Conservation (phyloP, 768 basidiomycete genomes). For the Lactifluus hygrophoroides region DNA sequence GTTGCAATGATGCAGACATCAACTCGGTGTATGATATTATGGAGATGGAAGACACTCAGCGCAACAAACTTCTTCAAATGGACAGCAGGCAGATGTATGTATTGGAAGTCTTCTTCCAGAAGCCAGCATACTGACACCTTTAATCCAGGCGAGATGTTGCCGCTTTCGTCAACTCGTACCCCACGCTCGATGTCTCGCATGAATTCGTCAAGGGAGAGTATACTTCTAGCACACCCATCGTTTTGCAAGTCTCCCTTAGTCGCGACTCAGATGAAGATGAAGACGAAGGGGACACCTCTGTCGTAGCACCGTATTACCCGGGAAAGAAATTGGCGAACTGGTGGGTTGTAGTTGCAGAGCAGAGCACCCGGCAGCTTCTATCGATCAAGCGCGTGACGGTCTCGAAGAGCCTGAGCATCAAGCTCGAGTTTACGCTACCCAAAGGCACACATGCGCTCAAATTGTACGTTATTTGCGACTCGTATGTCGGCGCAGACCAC, state of each 20-base stretch:
- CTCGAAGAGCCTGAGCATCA: constrained; percentile 59
- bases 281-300: constrained; percentile 62
- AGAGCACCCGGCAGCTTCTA: constrained; percentile 70
- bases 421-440: constrained; percentile 83
- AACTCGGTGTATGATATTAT: constrained; percentile 96
- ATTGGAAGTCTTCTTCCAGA: neutral
- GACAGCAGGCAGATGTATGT: constrained; percentile 77
- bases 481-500: constrained; percentile 87
- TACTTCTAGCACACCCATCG: constrained; percentile 77
- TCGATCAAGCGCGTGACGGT: constrained; percentile 86
- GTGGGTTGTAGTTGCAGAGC: constrained; percentile 96
- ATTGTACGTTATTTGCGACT: constrained; percentile 88
- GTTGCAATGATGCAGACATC: constrained; percentile 74
- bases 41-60: constrained; percentile 94
- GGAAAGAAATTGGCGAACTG: constrained; percentile 87
- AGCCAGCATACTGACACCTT: constrained; percentile 17
- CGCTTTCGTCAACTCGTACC: constrained; percentile 92
- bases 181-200: constrained; percentile 86
- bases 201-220: constrained; percentile 84
- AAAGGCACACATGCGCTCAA: constrained; percentile 78
- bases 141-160: constrained; percentile 80
- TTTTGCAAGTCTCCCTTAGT: constrained; percentile 67
- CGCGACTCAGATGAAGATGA: constrained; percentile 61
- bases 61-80: constrained; percentile 79
- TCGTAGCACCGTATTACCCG: constrained; percentile 93